phyloP scores from a whole-genome alignment of 2,329 filamentous ascomycete species.

The Aspergillus sp. region DNA sequence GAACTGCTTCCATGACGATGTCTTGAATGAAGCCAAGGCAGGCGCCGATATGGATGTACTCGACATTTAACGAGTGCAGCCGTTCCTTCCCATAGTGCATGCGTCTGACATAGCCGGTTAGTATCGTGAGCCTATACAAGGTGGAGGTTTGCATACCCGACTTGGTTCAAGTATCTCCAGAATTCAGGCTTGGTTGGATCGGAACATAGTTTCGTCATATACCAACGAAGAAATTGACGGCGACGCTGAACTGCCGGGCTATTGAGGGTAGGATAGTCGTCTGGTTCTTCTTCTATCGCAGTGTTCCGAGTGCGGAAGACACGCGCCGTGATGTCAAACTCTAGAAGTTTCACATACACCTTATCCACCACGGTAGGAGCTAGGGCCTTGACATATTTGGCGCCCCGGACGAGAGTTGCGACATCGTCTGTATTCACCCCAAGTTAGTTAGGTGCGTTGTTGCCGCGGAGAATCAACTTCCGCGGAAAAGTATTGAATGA shows the following conservation, averaged over 20 bases:
- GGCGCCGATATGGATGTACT: slow-evolving; percentile 76
- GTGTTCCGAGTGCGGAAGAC: slow-evolving; percentile 66
- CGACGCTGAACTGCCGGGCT: slow-evolving; percentile 74
- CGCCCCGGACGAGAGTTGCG: slow-evolving; percentile 66
- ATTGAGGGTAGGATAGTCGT: slow-evolving; percentile 65
- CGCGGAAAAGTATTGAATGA: not conserved
- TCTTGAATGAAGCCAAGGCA: slow-evolving; percentile 76
- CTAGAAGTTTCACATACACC: slow-evolving; percentile 77
- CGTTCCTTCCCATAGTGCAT: slow-evolving; percentile 80
- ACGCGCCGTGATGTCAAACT: slow-evolving; percentile 78
- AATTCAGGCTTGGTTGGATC: slow-evolving; percentile 75
- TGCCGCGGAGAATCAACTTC: not conserved
- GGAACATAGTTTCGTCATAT: slow-evolving; percentile 71
- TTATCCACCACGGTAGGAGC: slow-evolving; percentile 83
- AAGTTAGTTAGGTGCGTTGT: not conserved
- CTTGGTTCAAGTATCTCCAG: slow-evolving; percentile 82
- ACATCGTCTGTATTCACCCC: slow-evolving; percentile 62
- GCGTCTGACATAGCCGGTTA: slow-evolving; percentile 49
- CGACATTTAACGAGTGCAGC: slow-evolving; percentile 71
- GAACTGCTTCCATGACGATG: slow-evolving; percentile 72
- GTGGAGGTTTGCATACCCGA: slow-evolving; percentile 57
- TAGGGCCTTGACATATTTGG: slow-evolving; percentile 75
- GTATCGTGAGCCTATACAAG: not conserved
- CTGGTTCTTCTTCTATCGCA: slow-evolving; percentile 67
- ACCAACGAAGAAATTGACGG: slow-evolving; percentile 74